Evolutionary conservation across 179 eudicot species (phyloP).

Genomic region (Sideroxylon spinosum): DNA sequence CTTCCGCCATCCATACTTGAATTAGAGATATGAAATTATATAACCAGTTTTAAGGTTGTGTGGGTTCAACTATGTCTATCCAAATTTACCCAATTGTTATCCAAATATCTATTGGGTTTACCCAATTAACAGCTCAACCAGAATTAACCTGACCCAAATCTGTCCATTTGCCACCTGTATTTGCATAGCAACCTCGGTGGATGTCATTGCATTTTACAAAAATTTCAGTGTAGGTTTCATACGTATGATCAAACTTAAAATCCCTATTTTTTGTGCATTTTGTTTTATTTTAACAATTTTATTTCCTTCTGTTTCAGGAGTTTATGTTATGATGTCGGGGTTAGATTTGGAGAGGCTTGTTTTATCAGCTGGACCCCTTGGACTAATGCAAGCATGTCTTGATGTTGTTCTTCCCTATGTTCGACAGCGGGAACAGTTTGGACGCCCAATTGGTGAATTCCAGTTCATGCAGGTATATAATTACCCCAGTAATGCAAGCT

Average conservation of each 20-base stretch:
- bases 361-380: conserved; percentile 84
- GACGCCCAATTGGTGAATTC: conserved; percentile 91
- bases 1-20: too few species aligned
- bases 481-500: neutral
- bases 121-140: too few species aligned
- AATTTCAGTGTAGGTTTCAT: neutral
- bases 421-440: conserved; percentile 91
- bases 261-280: neutral
- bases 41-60: too few species aligned
- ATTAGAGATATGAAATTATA: too few species aligned
- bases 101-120: too few species aligned
- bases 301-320: conserved; percentile 47
- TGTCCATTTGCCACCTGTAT: too few species aligned
- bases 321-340: conserved; percentile 99
- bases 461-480: conserved; percentile 81
- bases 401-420: conserved; percentile 91
- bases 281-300: neutral
- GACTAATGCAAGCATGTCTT: conserved; percentile 94
- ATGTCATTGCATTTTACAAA: conserved; percentile 4
- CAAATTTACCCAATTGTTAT: too few species aligned
- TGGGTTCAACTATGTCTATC: too few species aligned
- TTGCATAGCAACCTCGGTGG: neutral
- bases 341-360: conserved; percentile 94
- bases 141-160: too few species aligned
- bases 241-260: neutral